Base-by-base conservation (phyloP, 2,329 filamentous ascomycete species). In the Botrytis squamosa region DNA sequence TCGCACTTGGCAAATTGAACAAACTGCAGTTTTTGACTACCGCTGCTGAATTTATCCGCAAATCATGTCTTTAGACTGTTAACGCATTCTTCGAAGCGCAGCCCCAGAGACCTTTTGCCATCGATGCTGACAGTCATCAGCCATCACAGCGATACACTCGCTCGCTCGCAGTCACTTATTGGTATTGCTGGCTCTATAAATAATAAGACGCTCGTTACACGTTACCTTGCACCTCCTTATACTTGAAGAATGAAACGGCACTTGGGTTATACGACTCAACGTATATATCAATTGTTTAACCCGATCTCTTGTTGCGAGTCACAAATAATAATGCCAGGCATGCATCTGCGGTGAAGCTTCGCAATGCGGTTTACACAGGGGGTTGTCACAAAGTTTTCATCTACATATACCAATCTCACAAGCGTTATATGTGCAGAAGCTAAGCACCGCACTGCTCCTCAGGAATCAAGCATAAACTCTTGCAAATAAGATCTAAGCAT, bases 11-110 rank as follows among this genome's bases (percentile, higher is more conserved):
- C 2, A 71, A 75, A 55, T 42, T 71, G 2, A 75, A 75, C 33
- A 70, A 73, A n/a, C 22, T 66, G 5, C 25, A 73, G 60, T 22
- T 22, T 20, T 75, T 66, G 12, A 49, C 22, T 14, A 36, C 29
- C 3, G 73, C 55, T 62, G 70, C 59, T 62, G 5, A 9, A 20
- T 77, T 74, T 40, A 40, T 62, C 42, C 70, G 70, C 42, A 76
- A 76, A 67, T 14, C 75, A 75, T 73, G 20, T n/a, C 6, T 68
- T 12, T 25, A 68, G 42, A n/a, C 55, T 20, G 40, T 29, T 14
- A 70, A 74, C n/a, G 20, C 22, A 40, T 7, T 0, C 9, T 18
- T 29, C 29, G 12, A 20, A 40, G 9, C 36, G 1, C 25, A 57
- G 36, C 18, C 1, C 18, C n/a, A 42, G 10, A 20, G 12, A 14